Evolutionary conservation across 2,329 filamentous ascomycete species (phyloP), one percentile per base, ranked within the genome.

Genomic region (Cladophialophora bantiana): DNA sequence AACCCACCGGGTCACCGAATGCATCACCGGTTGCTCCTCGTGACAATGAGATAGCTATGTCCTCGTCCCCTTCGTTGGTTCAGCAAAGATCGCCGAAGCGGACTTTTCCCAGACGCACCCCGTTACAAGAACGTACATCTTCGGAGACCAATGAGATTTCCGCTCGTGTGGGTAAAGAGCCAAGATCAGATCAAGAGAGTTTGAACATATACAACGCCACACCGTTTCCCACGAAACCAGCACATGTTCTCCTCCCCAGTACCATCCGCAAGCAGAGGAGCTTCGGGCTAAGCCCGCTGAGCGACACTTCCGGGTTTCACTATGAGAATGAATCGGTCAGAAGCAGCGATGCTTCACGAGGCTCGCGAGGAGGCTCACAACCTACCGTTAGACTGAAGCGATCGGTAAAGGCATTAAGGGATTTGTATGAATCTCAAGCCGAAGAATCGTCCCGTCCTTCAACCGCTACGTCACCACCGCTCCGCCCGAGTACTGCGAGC

Each of bases 161-260:
- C 7, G 69, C 79, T 48, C 79, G 80, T 45, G 70, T 79, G 58
- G 73, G 78, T 34, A 76, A 74, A 65, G 76, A 79, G 32, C 60
- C 60, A 26, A 66, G 57, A 20, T 62, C 64, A 10, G 77, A 79
- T 56, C 68, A 67, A 59, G 66, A 67, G 53, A 58, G 78, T 57
- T 72, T 71, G 54, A 74, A 79, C 69, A 73, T 82, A 59, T 82
- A 81, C 71, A 75, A 77, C 10, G 71, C 77, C 42, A 80, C 77
- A 15, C 81, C 81, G 15, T 83, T 80, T 70, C 81, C 81, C n/a
- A 82, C 81, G 12, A 83, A 81, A 64, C 78, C 80, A 15, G 78
- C 80, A 58, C 81, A 83, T 69, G 75, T 83, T 26, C 74, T 83
- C 35, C 69, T 80, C 13, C 81, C 81, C 5, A 77, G 75, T 48